Evolutionary conservation across 2,329 filamentous ascomycete species (phyloP).

Genomic region (Nothopassalora personata): DNA sequence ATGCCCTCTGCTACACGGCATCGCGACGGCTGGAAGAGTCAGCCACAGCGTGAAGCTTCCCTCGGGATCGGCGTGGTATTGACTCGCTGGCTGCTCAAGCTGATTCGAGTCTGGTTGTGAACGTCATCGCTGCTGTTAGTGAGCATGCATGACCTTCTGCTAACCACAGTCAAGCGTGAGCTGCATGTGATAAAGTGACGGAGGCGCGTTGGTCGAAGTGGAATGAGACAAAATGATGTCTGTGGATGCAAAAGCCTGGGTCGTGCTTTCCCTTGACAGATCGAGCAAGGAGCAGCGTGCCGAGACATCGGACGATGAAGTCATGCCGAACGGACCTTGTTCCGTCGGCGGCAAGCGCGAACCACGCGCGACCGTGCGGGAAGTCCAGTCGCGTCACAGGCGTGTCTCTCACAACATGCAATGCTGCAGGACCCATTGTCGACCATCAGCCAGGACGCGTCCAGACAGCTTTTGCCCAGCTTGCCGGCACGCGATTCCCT

Average conservation of each 20-base stretch:
- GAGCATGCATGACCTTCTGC: neutral
- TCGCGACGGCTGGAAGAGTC: neutral
- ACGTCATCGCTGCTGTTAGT: neutral
- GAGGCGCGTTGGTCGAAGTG: neutral
- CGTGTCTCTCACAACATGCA: neutral
- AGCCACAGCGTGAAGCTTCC: neutral
- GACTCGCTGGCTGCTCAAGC: neutral
- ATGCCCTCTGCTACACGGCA: neutral
- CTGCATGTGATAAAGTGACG: neutral
- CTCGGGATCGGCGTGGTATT: slow-evolving; percentile 3
- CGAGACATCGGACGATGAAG: neutral
- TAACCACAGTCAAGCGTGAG: neutral
- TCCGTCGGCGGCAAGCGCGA: neutral
- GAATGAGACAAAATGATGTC: neutral
- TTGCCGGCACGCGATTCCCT: neutral
- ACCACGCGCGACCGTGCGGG: neutral
- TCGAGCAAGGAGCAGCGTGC: neutral
- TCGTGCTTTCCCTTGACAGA: neutral
- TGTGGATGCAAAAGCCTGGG: neutral
- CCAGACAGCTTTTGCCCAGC: neutral
- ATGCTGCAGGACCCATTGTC: neutral
- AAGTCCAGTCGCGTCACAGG: neutral
- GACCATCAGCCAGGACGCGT: slow-evolving; percentile 1
- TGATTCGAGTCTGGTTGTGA: neutral
- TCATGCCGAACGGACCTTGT: neutral